Evolutionary conservation across 2,329 filamentous ascomycete genomes (phyloP), one percentile per base, ranked within the genome.

Genomic region (Fusarium sp.): DNA sequence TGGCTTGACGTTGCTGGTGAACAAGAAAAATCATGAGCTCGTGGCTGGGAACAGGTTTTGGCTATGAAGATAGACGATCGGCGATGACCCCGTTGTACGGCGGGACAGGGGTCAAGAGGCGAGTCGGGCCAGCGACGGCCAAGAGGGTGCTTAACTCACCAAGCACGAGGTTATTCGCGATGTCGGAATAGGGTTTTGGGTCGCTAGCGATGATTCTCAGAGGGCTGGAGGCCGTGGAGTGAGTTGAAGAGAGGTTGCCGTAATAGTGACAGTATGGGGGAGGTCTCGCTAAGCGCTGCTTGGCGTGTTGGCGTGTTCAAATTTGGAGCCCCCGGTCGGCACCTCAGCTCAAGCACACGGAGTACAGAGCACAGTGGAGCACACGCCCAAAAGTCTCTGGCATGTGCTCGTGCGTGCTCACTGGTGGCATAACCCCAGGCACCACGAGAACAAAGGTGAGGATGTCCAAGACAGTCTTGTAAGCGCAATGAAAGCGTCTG

Each of bases 281-380:
- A 69, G 45, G 68, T 71, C 69, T 77, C 75, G 75, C 76, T 77
- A 77, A 77, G 76, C 76, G 76, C 76, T 75, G 74, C 74, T 77
- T 75, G 75, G 75, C 74, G 72, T 75, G 64, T 74, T 66, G 65
- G 75, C 73, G 75, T 75, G 64, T 74, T 66, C 63, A 75, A 77
- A 75, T 74, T 75, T 68, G 69, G 71, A 66, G 58, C 66, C 72
- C 73, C 74, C 56, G 66, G 66, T 53, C 62, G 48, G 62, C 62
- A 68, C 62, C 46, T 65, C 60, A 65, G 48, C 62, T 66, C 62
- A 66, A 65, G 59, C 68, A 70, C 65, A 70, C 68, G 55, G 68
- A 69, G 69, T 65, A 71, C 69, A 52, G 69, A 62, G 67, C 59
- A 75, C 70, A 74, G 72, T 76, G 74, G 74, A 76, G 73, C 74